Evolutionary conservation across 331 rosid species (phyloP).

Genomic region (Rhamnella rubrinervis): DNA sequence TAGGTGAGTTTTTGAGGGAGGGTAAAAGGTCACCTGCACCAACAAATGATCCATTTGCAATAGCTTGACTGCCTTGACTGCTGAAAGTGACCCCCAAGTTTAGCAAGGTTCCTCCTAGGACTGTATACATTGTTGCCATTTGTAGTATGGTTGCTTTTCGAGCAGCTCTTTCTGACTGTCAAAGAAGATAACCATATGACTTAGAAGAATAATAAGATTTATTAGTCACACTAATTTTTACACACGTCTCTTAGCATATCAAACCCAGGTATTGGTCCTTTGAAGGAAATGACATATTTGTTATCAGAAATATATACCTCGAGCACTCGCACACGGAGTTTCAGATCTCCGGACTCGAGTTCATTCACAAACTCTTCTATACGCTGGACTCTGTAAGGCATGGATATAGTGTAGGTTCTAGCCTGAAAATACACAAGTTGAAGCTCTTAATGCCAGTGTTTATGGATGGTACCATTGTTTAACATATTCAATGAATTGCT

Average conservation of each 20-base stretch:
- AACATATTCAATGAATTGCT: not conserved
- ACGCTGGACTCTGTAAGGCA: conserved; percentile 93
- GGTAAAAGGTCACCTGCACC: conserved; percentile 63
- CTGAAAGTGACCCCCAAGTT: conserved; percentile 74
- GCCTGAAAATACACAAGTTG: conserved; percentile 48
- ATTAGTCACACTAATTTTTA: too few species aligned
- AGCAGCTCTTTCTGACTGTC: conserved; percentile 93
- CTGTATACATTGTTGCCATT: conserved; percentile 81
- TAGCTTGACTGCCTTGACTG: conserved; percentile 65
- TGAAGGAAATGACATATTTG: too few species aligned
- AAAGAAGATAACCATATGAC: conserved; percentile 4
- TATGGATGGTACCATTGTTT: not conserved
- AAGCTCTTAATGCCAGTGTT: conserved; percentile 10
- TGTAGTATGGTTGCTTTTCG: conserved; percentile 76
- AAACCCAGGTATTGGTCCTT: too few species aligned
- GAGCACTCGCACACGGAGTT: conserved; percentile 93
- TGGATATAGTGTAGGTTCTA: conserved; percentile 77
- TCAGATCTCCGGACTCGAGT: conserved; percentile 82
- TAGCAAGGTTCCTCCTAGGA: conserved; percentile 78
- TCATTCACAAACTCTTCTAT: conserved; percentile 89
- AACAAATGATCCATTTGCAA: conserved; percentile 81
- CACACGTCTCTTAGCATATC: too few species aligned
- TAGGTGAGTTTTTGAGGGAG: not conserved
- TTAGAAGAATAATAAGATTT: not conserved
- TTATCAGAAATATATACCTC: conserved; percentile 51